These are phyloP conservation scores for Populus simonii DNA, from an alignment of 345 rosid genomes.

Conservation along the genomic window DNA sequence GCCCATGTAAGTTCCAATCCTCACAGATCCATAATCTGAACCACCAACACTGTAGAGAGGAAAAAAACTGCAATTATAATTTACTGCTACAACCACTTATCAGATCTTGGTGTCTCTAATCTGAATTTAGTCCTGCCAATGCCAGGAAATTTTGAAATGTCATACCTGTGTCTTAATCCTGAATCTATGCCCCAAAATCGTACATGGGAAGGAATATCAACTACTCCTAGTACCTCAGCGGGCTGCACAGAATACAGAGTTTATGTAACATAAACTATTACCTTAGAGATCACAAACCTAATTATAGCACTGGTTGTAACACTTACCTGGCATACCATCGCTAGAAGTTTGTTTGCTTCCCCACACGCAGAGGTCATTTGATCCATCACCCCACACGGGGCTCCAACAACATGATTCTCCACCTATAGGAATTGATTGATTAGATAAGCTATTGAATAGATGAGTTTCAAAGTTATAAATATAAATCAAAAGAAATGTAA, in stretches of 20 bases:
- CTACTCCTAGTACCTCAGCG: conserved; percentile 91
- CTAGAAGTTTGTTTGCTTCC: conserved; percentile 93
- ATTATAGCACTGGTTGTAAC: too few relatives aligned
- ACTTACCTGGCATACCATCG: conserved; percentile 96
- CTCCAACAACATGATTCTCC: conserved; percentile 98
- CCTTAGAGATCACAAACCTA: too few relatives aligned
- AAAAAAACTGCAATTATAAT: conserved; percentile 1
- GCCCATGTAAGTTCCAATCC: conserved; percentile 97
- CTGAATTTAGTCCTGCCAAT: background rate
- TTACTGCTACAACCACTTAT: too few relatives aligned
- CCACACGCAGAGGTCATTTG: conserved; percentile 99
- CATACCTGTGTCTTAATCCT: conserved; percentile 93
- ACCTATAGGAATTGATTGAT: conserved; percentile 42
- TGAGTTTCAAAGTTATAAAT: too few relatives aligned
- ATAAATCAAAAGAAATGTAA: conserved; percentile 17
- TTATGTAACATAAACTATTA: too few relatives aligned
- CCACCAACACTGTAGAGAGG: conserved; percentile 74
- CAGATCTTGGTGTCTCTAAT: background rate
- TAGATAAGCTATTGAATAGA: too few relatives aligned
- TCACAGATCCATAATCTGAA: conserved; percentile 92
- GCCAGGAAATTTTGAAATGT: background rate
- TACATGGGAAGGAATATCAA: conserved; percentile 86
- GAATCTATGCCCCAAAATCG: conserved; percentile 99
- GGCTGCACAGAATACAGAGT: conserved; percentile 50
- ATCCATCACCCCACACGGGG: conserved; percentile 99